These are phyloP conservation scores for Leccinum olivaceopallidum DNA, from an alignment of 768 basidiomycete genomes.

Conservation along the genomic window DNA sequence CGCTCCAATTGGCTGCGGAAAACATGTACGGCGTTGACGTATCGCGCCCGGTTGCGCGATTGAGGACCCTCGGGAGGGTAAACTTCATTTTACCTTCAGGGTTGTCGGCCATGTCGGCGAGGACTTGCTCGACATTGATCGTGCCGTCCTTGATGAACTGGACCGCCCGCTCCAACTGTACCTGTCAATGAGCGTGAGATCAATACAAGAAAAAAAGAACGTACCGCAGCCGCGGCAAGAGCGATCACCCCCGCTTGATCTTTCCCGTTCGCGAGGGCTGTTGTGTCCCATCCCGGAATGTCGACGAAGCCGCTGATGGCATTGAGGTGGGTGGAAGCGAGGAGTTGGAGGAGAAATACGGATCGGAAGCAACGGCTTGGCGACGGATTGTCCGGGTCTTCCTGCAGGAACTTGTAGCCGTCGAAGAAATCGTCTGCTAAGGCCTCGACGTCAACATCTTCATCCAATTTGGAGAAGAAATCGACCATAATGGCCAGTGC, in stretches of 20 bases:
- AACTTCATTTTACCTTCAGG: neutral
- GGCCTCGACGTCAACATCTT: neutral
- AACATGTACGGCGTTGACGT: too few species aligned
- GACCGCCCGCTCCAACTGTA: neutral
- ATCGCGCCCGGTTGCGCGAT: too few species aligned
- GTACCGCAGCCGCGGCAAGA: neutral
- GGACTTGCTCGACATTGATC: neutral
- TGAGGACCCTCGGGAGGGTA: neutral
- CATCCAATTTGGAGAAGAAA: neutral
- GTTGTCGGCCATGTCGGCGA: neutral
- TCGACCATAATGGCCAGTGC: neutral
- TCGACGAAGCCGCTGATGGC: neutral
- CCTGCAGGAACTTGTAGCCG: neutral
- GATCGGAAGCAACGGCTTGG: neutral
- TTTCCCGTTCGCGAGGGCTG: neutral
- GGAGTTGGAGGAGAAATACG: neutral
- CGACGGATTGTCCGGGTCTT: neutral
- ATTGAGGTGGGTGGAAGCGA: neutral
- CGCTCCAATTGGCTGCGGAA: too few species aligned
- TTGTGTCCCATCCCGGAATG: neutral
- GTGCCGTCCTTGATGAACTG: neutral
- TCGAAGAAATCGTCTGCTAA: neutral
- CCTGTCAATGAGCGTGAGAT: neutral
- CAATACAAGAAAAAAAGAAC: neutral
- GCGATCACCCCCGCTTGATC: neutral